A percentile compares a stretch with the other conserved stretches of the same genome.
phyloP scores from a whole-genome alignment of 306 rosid genomes.

The Gynostemma pentaphyllum region DNA sequence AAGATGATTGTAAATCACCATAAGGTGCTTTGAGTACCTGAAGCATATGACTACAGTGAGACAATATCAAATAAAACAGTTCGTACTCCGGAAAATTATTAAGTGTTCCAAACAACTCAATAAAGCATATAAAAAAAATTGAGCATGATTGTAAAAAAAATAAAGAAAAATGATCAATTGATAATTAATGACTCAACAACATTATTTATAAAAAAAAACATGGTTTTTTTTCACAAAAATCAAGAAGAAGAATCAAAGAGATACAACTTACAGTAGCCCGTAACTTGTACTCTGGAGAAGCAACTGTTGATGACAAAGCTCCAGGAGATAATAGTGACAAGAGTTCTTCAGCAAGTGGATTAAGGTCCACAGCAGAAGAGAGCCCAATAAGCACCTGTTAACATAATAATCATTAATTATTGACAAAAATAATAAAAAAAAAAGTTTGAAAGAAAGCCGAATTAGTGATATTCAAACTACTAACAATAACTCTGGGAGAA shows the following conservation, averaged over 20 bases:
- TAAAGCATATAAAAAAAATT: background rate
- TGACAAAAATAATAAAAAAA: background rate
- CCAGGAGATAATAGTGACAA: constrained; percentile 38
- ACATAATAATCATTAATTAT: background rate
- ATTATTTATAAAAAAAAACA: background rate
- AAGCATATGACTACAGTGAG: constrained; percentile 3
- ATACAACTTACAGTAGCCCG: constrained; percentile 42
- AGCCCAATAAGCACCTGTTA: constrained; percentile 79
- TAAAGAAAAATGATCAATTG: background rate
- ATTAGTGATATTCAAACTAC: constrained; percentile 11
- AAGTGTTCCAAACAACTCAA: background rate
- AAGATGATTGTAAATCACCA: constrained; percentile 64
- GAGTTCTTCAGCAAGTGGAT: constrained; percentile 53
- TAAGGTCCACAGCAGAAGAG: constrained; percentile 45
- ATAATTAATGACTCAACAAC: background rate
- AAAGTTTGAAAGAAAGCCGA: background rate
- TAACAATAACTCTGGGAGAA: constrained; percentile 87
- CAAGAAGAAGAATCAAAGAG: background rate
- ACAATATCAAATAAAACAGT: background rate
- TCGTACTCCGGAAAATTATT: background rate
- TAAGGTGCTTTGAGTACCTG: constrained; percentile 86
- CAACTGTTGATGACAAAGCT: constrained; percentile 39
- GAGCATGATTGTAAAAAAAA: background rate
- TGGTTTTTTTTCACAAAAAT: background rate
- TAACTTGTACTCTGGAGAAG: constrained; percentile 68